Evolutionary conservation across 495 filamentous ascomycete species (phyloP).

Genomic region (Choiromyces venosus): DNA sequence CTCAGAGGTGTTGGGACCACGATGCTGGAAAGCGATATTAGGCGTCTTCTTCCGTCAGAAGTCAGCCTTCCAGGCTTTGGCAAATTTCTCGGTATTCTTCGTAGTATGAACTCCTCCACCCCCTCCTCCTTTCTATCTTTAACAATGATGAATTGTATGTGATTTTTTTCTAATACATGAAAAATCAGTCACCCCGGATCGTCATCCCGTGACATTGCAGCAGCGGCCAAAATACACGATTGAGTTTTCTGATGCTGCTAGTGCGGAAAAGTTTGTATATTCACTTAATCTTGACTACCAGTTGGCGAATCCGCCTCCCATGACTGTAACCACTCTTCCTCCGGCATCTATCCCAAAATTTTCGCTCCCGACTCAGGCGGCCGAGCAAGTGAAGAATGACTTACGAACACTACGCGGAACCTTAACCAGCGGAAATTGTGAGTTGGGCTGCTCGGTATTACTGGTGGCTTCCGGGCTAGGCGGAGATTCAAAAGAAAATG

Average conservation of each 20-base stretch:
- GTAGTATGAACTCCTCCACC: constrained; percentile 15
- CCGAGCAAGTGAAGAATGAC: constrained; percentile 17
- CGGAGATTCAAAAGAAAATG: constrained; percentile 23
- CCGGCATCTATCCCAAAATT: constrained; percentile 28
- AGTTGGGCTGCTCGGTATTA: constrained; percentile 25
- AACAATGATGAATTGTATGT: not conserved
- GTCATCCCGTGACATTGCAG: not conserved
- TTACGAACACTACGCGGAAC: constrained; percentile 1
- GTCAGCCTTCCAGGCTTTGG: constrained; percentile 35
- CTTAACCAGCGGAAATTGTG: constrained; percentile 12
- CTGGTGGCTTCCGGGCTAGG: constrained; percentile 28
- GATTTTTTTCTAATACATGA: constrained; percentile 5
- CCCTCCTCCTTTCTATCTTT: constrained; percentile 2
- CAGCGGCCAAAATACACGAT: not conserved
- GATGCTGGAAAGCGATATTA: constrained; percentile 36
- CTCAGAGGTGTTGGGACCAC: constrained; percentile 35
- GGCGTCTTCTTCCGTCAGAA: constrained; percentile 32
- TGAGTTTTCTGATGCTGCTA: constrained; percentile 4
- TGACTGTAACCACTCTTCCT: constrained; percentile 18
- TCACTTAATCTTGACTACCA: constrained; percentile 1
- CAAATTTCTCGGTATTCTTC: constrained; percentile 26
- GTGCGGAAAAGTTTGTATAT: not conserved
- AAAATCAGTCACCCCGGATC: not conserved
- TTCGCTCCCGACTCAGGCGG: constrained; percentile 9
- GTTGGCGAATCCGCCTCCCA: not conserved